Evolutionary conservation across 108 stramenopile genomes (phyloP).

Genomic region (Cyclotella cryptica): DNA sequence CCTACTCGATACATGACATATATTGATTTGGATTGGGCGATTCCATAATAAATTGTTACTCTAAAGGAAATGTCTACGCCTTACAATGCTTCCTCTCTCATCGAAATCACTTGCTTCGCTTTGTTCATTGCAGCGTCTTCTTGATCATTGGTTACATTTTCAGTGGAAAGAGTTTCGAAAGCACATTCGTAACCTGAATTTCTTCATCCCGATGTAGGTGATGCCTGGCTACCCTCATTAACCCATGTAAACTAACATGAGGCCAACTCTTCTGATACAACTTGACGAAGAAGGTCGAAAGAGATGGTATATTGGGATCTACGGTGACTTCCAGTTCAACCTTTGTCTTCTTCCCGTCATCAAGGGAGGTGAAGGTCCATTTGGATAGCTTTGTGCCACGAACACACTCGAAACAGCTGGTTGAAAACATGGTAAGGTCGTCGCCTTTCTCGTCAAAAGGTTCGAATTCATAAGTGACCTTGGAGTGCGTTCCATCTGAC

Average conservation of each 20-base stretch:
- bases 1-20: background rate
- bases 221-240: constrained; percentile 34
- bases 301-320: constrained; percentile 21
- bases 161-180: constrained; percentile 39
- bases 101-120: too few relatives aligned
- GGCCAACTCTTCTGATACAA: constrained; percentile 33
- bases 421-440: background rate
- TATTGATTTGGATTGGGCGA: constrained; percentile 6
- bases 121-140: too few relatives aligned
- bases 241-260: constrained; percentile 30
- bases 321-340: constrained; percentile 28
- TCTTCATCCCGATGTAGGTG: constrained; percentile 27
- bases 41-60: background rate
- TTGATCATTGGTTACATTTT: constrained; percentile 1
- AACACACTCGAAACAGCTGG: constrained; percentile 21
- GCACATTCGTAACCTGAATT: constrained; percentile 21
- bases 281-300: constrained; percentile 29
- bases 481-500: constrained; percentile 29
- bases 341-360: constrained; percentile 31
- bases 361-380: constrained; percentile 36
- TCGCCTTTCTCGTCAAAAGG: constrained; percentile 9
- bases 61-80: background rate
- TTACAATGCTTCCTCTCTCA: background rate
- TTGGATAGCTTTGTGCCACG: constrained; percentile 34
- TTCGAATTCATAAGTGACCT: constrained; percentile 29